Base-by-base conservation (phyloP, 2,329 filamentous ascomycete genomes). In the Penicillium expansum region DNA sequence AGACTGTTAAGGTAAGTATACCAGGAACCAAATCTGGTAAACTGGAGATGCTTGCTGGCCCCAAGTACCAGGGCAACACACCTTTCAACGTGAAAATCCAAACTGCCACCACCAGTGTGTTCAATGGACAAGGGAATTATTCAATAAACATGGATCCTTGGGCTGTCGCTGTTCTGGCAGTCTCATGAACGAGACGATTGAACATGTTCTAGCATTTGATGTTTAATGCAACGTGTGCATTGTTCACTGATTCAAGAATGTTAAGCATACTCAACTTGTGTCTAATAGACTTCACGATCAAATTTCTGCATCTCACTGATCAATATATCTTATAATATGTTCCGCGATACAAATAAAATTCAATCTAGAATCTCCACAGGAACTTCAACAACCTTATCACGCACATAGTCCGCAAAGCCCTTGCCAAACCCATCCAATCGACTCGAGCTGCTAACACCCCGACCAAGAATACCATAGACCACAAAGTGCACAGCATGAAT, bases 371-470 rank as follows among this genome's bases (percentile, higher is more conserved):
- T 49, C 10, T 27, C 20, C 27, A 67, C 62, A 1, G 77, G 78
- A 43, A 79, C 69, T 38, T 77, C 71, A 38, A 80, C 72, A n/a
- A 74, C 64, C 45, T 71, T 71, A 56, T 77, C 78, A 24, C 79
- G 65, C 33, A 82, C 62, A 66, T 78, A 83, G 69, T 83, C 81
- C 14, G 74, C 79, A 62, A 83, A 81, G 0, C 80, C 80, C 63
- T 84, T 84, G 1, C 78, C 82, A 60, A 83, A 70, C 11, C 71
- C 70, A 69, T 84, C 82, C 18, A 84, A 59, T 38, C 74, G 64
- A 24, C 69, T 74, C 10, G 77, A 79, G 55, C 79, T 80, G 59
- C 79, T 83, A 4, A 83, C 79, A 0, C 76, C 77, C 0, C 74
- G 57, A 0, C 76, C 78, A 16, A 82, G 64, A 20, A 74, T 71